Conservation (phyloP, 495 filamentous ascomycete genomes). For the Parathielavia hyrcaniae region DNA sequence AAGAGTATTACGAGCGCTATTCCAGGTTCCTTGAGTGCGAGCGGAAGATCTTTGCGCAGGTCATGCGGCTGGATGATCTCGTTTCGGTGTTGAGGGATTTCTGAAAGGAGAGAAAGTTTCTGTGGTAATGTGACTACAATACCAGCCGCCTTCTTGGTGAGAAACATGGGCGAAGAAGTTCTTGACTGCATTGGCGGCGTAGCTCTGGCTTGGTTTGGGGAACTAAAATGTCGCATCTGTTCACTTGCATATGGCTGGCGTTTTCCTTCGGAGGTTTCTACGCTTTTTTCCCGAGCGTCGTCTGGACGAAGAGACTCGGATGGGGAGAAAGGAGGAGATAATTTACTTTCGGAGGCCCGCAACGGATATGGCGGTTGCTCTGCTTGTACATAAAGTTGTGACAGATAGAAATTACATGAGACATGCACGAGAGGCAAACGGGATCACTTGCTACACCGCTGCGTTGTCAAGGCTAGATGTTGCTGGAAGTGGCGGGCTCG, state of each 20-base stretch:
- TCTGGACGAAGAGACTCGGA: neutral
- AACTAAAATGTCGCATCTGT: conserved; percentile 3
- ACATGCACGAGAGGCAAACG: no score
- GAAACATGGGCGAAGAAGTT: neutral
- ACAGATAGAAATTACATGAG: conserved; percentile 1
- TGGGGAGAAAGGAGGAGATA: neutral
- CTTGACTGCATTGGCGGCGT: conserved; percentile 16
- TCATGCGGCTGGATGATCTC: conserved; percentile 74
- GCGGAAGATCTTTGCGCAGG: conserved; percentile 66
- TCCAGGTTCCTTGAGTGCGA: conserved; percentile 64
- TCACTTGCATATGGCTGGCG: conserved; percentile 22
- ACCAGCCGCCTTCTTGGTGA: neutral
- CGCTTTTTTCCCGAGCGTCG: neutral
- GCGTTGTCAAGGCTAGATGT: no score
- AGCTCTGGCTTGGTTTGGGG: neutral
- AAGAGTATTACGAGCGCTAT: conserved; percentile 59
- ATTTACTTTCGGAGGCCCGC: neutral
- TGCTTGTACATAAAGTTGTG: neutral
- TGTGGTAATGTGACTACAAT: neutral
- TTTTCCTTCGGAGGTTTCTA: conserved; percentile 14
- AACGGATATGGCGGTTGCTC: neutral
- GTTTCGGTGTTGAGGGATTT: conserved; percentile 80
- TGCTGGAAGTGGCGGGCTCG: no score
- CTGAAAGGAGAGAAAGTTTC: conserved; percentile 32
- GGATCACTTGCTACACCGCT: no score